Percentiles rank a stretch among this genome's conserved stretches.
Conservation (phyloP, 306 rosid genomes). For the Heteromeles arbutifolia region DNA sequence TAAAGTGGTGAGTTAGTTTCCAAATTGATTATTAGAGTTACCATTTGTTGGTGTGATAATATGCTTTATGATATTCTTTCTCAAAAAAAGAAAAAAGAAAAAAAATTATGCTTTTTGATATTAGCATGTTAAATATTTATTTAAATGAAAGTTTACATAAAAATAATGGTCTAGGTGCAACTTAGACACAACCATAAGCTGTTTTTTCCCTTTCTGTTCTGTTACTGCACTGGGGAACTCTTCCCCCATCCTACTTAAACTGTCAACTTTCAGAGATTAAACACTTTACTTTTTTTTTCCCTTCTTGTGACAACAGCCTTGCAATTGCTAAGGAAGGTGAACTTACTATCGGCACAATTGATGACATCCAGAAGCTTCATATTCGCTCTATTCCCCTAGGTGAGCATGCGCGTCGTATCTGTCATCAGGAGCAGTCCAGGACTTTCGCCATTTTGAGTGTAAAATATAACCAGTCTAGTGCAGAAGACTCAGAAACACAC, state of each 20-base stretch:
- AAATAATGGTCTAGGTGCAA: not conserved
- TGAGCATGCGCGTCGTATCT: constrained; percentile 89
- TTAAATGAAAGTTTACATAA: not conserved
- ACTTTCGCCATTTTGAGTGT: constrained; percentile 83
- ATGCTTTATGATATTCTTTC: not conserved
- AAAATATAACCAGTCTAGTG: constrained; percentile 62
- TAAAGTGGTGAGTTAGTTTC: not conserved
- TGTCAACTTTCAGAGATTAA: not conserved
- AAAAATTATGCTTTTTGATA: not conserved
- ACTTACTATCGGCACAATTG: constrained; percentile 96
- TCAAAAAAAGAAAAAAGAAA: no score
- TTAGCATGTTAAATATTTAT: not conserved
- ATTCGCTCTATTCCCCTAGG: constrained; percentile 93
- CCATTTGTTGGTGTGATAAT: not conserved
- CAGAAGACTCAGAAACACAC: constrained; percentile 84
- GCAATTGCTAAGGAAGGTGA: constrained; percentile 99
- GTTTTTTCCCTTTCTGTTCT: not conserved
- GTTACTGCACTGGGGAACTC: not conserved
- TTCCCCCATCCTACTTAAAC: not conserved
- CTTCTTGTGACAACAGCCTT: constrained; percentile 34
- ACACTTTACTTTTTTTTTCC: not conserved
- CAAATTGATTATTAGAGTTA: not conserved
- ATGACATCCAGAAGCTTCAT: constrained; percentile 97
- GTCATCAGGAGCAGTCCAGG: constrained; percentile 98
- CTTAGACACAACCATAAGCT: not conserved